Base-by-base conservation (phyloP, 345 rosid genomes). In the Melastoma malabathricum region DNA sequence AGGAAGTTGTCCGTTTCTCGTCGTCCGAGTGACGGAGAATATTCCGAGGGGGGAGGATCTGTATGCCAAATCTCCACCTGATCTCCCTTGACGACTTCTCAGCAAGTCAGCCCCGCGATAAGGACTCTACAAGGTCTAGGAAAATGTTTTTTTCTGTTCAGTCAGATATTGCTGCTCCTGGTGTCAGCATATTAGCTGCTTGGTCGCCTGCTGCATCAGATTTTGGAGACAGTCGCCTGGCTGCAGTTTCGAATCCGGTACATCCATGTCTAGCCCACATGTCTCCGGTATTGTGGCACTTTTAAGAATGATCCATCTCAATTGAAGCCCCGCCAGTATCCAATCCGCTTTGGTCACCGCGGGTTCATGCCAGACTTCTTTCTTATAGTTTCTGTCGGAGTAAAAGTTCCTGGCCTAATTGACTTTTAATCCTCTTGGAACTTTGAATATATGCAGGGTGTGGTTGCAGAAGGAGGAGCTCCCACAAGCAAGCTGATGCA, bases 131-230 rank as follows among this genome's bases (percentile, higher is more conserved):
- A 1, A 13, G 20, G 31, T 12, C 54, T 22, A 1, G 25, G 12
- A 41, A 19, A 46, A 1, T 48, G n/a, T n/a, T 7, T 2, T 5
- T 31, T 22, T 22, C 25, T 64, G 16, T 50, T 58, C 76, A 75
- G 81, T 82, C 85, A 17, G 85, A 79, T 63, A 60, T 79, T 64
- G 77, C 72, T 48, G 85, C 82, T 56, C 85, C 85, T 3, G 85
- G 85, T 46, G 85, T 76, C 49, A 70, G 71, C 43, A 65, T 79
- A 61, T 50, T 76, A 43, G 85, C 82, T 18, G 64, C 85, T 9
- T 79, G 77, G 79, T 68, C 82, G 2, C 85, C 85, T 13, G 70
- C 70, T 47, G 57, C 73, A 14, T 47, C 65, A 18, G 15, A 3
- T 3, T 29, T 10, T 45, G 47, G 7, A 47, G 54, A 2, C 18